Evolutionary conservation across 2,329 filamentous ascomycete species (phyloP).

Genomic region (Phoma herbarum): DNA sequence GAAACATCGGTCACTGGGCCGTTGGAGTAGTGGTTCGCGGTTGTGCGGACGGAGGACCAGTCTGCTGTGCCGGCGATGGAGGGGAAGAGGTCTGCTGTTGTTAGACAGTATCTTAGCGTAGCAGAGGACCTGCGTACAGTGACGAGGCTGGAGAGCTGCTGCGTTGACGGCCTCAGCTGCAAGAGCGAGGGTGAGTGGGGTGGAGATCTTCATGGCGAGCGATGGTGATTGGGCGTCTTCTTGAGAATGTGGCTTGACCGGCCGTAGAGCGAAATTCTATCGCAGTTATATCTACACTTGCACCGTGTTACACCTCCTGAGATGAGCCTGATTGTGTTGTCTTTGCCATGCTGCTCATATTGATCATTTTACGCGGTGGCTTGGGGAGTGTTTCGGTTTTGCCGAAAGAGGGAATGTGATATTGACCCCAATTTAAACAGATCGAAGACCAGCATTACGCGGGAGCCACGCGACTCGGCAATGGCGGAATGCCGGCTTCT

Average conservation of each 20-base stretch:
- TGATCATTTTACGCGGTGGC: conserved; percentile 36
- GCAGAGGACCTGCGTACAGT: conserved; percentile 21
- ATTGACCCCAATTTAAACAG: conserved; percentile 32
- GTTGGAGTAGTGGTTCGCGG: conserved; percentile 44
- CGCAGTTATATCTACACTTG: conserved; percentile 15
- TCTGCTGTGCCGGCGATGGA: conserved; percentile 34
- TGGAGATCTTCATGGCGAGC: conserved; percentile 38
- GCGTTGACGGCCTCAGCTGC: conserved; percentile 31
- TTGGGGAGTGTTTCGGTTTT: conserved; percentile 26
- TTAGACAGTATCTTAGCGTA: conserved; percentile 24
- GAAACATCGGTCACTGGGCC: conserved; percentile 43
- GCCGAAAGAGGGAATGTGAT: conserved; percentile 32
- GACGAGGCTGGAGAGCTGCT: conserved; percentile 38
- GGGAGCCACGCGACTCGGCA: conserved; percentile 34
- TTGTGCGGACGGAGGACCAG: conserved; percentile 46
- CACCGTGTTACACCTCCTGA: conserved; percentile 16
- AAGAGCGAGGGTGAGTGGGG: conserved; percentile 30
- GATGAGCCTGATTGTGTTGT: conserved; percentile 14
- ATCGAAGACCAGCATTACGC: conserved; percentile 17
- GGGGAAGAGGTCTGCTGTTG: conserved; percentile 24
- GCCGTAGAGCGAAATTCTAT: conserved; percentile 1
- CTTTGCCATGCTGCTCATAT: conserved; percentile 25
- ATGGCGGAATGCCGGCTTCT: conserved; percentile 23
- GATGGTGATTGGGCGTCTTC: background rate
- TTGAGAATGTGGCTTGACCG: background rate